phyloP scores from a whole-genome alignment of 2,329 filamentous ascomycete species.

The Knufia fluminis region DNA sequence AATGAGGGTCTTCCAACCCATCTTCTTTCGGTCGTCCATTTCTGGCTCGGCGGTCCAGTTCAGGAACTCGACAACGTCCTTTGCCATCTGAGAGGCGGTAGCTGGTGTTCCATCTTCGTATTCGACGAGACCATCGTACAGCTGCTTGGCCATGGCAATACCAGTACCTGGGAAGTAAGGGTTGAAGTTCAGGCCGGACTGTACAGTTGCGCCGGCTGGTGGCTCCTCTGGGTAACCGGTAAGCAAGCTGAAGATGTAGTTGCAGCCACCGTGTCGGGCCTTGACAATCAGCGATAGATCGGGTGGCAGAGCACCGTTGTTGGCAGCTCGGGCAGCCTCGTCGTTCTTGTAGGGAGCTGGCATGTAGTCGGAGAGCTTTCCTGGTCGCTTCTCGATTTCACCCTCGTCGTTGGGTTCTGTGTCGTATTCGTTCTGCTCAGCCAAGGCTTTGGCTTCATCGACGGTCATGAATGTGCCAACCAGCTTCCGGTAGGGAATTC shows the following conservation, averaged over 20 bases:
- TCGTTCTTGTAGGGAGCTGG: slow-evolving; percentile 97
- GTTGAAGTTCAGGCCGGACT: slow-evolving; percentile 96
- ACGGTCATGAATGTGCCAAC: slow-evolving; percentile 90
- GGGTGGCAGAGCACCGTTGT: slow-evolving; percentile 94
- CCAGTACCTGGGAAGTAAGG: slow-evolving; percentile 96
- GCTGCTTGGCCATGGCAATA: slow-evolving; percentile 96
- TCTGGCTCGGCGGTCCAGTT: slow-evolving; percentile 99
- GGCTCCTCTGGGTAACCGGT: slow-evolving; percentile 97
- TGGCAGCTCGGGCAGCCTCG: slow-evolving; percentile 92
- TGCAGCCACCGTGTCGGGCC: slow-evolving; percentile 91
- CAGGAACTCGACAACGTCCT: slow-evolving; percentile 97
- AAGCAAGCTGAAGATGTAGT: slow-evolving; percentile 96
- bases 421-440: slow-evolving; percentile 98
- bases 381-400: slow-evolving; percentile 94
- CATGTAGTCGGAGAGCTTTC: slow-evolving; percentile 97
- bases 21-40: slow-evolving; percentile 99
- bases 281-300: slow-evolving; percentile 98
- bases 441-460: slow-evolving; percentile 93
- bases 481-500: slow-evolving; percentile 85
- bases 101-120: slow-evolving; percentile 95
- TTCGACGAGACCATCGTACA: slow-evolving; percentile 94
- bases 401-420: slow-evolving; percentile 96
- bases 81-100: slow-evolving; percentile 97
- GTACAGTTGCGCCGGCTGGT: slow-evolving; percentile 77
- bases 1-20: slow-evolving; percentile 93